Evolutionary conservation across 257 asterid species (phyloP), one percentile per base, ranked within the genome.

Genomic region (Asclepias syriaca): DNA sequence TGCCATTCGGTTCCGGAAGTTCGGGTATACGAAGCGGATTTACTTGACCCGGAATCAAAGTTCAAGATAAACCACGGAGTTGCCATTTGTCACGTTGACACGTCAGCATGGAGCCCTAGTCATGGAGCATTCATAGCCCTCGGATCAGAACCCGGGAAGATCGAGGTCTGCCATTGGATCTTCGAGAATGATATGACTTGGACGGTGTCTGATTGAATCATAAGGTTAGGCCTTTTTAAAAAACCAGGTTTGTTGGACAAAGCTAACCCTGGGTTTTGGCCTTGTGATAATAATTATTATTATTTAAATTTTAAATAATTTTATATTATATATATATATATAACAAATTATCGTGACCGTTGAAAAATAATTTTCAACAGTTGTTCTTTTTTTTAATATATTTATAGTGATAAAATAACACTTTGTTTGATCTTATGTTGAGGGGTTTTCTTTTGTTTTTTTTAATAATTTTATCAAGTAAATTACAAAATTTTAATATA

Each of bases 1-100:
- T 93, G 98, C 72, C 98, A 93, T 69, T 93, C 98, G 16, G 98
- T 93, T 37, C 98, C 98, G 0, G 81, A 86, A 19, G 98, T 93
- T 66, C 90, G 97, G 87, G 97, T 91, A 19, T 91, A 91, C 82
- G 87, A 91, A 75, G 92, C 95, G 78, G 96, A 91, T 77, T 69
- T 93, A 4, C 57, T 89, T 65, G 96, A 93, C n/a, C 90, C 88
- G 72, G 80, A 81, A 2, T 45, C 93, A 5, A 77, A 80, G 63
- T 24, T 78, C 27, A 84, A 80, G 59, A 85, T 93, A 55, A 93
- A 93, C 77, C 96, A 74, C 0, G 98, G 96, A 1, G 89, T 89
- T 6, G 96, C 97, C 78, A 89, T 93, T 10, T 93, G 98, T 72
- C 98, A 93, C 70, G 2, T 93, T 58, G 98, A 93, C 74, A 93